Evolutionary conservation across 2,329 filamentous ascomycete species (phyloP), one percentile per base, ranked within the genome.

Genomic region (Chaetomium globosum): DNA sequence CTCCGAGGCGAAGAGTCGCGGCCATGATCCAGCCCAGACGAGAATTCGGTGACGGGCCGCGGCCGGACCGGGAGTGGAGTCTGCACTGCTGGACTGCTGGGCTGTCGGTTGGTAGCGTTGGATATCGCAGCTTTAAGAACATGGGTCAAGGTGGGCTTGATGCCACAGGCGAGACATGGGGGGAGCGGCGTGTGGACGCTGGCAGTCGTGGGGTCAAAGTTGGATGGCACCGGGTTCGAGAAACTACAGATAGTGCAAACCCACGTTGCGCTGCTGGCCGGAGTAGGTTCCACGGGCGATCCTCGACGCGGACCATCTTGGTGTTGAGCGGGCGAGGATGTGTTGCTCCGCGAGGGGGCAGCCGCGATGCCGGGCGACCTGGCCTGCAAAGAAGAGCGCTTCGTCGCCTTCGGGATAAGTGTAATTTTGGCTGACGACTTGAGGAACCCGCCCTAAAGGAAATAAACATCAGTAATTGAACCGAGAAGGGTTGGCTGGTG

Each of bases 381-480:
- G 60, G 82, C 81, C 70, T 86, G 80, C 69, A 88, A 76, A 16
- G 87, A 84, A 19, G 86, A 80, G 68, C 86, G 84, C 76, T 91
- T 96, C 19, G 83, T 78, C 1, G 90, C 86, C 73, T 97, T 98
- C 0, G 93, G 91, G 69, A 92, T 86, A 61, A 99, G 79, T 1
- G 92, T 97, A 69, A 99, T 87, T 79, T 99, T 99, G 7, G 95
- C 82, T 1, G 95, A 98, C 0, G 95, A 98, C 75, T 96, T 97
- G 52, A 98, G 80, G 72, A 99, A 98, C 33, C 95, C 91, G 49
- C 92, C 92, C 89, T 92, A 70, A 7, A 19, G 39, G 21, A 58
- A 21, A 9, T 5, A 54, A 26, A 54, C 61, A 61, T 75, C 64
- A 76, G 71, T 59, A 67, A 36, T 64, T 26, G 33, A 55, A 58